These are phyloP conservation scores for Mycogone perniciosa DNA, from an alignment of 2,329 filamentous ascomycete genomes.

Conservation along the genomic window DNA sequence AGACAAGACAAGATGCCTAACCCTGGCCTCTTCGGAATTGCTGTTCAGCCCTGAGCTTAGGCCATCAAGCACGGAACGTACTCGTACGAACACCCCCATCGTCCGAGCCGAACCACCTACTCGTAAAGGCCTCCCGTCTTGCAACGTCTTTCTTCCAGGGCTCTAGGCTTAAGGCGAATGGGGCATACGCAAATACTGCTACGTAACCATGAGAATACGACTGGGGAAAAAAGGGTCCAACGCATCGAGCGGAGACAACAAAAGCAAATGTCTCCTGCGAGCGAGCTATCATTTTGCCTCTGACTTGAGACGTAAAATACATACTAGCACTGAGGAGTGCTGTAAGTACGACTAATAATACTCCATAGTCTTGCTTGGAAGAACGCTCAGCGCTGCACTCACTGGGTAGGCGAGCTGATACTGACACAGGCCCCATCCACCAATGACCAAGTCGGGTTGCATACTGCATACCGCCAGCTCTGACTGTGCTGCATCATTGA, in stretches of 20 bases:
- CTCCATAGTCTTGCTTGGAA: neutral
- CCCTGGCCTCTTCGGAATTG: neutral
- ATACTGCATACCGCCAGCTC: no score
- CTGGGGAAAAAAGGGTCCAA: neutral
- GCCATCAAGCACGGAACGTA: neutral
- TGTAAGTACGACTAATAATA: constrained; percentile 1
- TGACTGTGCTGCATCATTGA: neutral
- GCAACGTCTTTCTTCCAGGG: neutral
- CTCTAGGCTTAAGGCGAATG: neutral
- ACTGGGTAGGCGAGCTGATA: neutral
- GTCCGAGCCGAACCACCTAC: neutral
- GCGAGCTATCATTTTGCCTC: constrained; percentile 21
- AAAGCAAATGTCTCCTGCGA: constrained; percentile 16
- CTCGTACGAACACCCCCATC: neutral
- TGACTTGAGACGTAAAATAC: neutral
- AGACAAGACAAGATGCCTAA: constrained; percentile 2
- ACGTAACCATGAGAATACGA: neutral
- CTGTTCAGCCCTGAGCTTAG: neutral
- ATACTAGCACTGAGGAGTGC: neutral
- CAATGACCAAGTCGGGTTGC: neutral
- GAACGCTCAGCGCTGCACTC: neutral
- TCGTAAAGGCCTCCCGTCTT: neutral
- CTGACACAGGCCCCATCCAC: constrained; percentile 1
- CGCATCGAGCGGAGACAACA: neutral
- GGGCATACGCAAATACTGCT: neutral